A percentile compares a stretch with the other conserved stretches of the same genome.
Evolutionary conservation across 192 early-diverging fungal genomes (phyloP).

Genomic region (Allomyces arbusculus): DNA sequence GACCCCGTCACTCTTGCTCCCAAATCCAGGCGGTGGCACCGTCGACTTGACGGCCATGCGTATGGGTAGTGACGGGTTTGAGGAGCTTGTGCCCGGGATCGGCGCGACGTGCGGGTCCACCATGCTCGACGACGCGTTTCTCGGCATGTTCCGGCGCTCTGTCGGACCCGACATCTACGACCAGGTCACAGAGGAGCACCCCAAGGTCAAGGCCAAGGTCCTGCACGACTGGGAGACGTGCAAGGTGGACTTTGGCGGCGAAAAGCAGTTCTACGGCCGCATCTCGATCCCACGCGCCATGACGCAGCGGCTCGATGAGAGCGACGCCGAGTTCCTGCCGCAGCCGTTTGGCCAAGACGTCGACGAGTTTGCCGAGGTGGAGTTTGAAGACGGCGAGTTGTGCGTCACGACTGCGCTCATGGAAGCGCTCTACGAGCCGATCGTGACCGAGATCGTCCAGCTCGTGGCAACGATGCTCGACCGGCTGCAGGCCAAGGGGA

Average conservation of each 20-base stretch:
- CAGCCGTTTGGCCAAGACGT: not conserved
- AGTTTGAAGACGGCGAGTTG: not conserved
- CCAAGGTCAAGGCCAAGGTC: not conserved
- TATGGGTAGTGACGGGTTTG: not conserved
- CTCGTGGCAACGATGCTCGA: too few species aligned
- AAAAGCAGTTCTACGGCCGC: not conserved
- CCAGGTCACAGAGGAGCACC: not conserved
- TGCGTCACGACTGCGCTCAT: too few species aligned
- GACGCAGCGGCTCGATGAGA: not conserved
- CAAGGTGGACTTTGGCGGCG: not conserved
- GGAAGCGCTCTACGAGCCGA: too few species aligned
- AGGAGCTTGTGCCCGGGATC: not conserved
- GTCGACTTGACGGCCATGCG: not conserved
- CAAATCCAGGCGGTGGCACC: not conserved
- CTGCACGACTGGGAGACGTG: not conserved
- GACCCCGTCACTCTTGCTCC: not conserved
- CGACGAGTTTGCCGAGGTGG: not conserved
- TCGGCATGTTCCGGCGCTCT: not conserved
- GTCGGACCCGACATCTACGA: not conserved
- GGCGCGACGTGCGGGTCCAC: not conserved
- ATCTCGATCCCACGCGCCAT: not conserved
- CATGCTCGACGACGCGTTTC: not conserved
- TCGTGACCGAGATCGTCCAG: too few species aligned
- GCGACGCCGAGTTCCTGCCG: not conserved
- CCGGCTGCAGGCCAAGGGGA: too few species aligned